Evolutionary conservation across 2,329 filamentous ascomycete genomes (phyloP).

Genomic region (Colletotrichum scovillei): DNA sequence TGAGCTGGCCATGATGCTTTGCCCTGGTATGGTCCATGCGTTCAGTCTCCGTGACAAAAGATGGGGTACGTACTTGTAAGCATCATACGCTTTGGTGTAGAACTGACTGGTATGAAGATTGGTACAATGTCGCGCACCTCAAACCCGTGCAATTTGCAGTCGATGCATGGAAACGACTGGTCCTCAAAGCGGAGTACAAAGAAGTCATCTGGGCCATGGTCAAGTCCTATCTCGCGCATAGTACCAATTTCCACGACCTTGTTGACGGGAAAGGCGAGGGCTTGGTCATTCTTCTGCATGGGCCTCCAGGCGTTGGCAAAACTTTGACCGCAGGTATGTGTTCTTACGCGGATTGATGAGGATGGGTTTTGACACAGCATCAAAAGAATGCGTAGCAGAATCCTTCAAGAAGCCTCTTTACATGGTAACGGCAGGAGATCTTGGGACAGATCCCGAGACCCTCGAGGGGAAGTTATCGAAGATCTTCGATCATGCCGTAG

Average conservation of each 20-base stretch:
- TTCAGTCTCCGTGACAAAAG: too few relatives aligned
- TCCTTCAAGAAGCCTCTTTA: background rate
- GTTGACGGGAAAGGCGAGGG: background rate
- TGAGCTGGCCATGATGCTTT: too few relatives aligned
- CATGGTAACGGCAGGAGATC: background rate
- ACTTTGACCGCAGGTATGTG: background rate
- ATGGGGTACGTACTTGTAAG: too few relatives aligned
- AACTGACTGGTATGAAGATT: background rate
- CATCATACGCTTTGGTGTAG: too few relatives aligned
- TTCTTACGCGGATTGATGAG: too few relatives aligned
- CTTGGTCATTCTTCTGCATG: background rate
- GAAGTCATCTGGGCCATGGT: background rate
- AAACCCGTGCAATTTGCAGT: background rate
- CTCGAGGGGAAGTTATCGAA: too few relatives aligned
- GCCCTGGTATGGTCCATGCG: too few relatives aligned
- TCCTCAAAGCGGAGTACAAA: background rate
- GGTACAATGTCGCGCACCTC: accelerated
- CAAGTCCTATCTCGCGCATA: too few relatives aligned
- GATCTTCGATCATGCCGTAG: too few relatives aligned
- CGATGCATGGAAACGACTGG: background rate
- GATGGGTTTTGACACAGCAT: too few relatives aligned
- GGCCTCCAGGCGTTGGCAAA: background rate
- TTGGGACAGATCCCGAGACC: background rate
- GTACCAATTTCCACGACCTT: too few relatives aligned
- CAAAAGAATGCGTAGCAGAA: background rate